Evolutionary conservation across 2,329 filamentous ascomycete genomes (phyloP).

Genomic region (Macroventuria anomochaeta): DNA sequence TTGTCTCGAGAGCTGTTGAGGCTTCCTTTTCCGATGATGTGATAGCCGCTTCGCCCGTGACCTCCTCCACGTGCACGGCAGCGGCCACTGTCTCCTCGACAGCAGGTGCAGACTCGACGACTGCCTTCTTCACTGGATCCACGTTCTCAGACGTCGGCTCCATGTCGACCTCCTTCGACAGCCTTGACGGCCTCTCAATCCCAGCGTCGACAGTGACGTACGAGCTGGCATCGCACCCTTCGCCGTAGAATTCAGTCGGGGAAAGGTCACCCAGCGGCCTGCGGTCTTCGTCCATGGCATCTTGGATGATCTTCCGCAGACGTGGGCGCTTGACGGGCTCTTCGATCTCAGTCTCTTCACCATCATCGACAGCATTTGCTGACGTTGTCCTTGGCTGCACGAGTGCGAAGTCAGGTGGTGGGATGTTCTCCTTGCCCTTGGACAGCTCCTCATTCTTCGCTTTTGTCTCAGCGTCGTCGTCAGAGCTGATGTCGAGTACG

Average conservation of each 20-base stretch:
- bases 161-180: conserved; percentile 40
- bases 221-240: conserved; percentile 44
- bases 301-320: conserved; percentile 38
- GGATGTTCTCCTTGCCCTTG: conserved; percentile 91
- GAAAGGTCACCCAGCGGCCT: conserved; percentile 46
- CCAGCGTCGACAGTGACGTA: conserved; percentile 47
- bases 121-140: conserved; percentile 7
- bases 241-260: conserved; percentile 48
- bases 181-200: conserved; percentile 43
- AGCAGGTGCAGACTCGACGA: neutral
- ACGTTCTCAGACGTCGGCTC: conserved; percentile 1
- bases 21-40: neutral
- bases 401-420: conserved; percentile 62
- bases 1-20: neutral
- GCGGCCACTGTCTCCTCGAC: neutral
- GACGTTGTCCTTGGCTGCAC: conserved; percentile 25
- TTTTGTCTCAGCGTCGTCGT: conserved; percentile 74
- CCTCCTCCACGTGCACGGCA: neutral
- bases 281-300: conserved; percentile 52
- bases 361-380: conserved; percentile 16
- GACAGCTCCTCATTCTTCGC: conserved; percentile 61
- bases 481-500: conserved; percentile 85
- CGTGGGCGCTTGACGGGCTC: conserved; percentile 38
- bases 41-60: neutral
- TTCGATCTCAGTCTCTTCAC: conserved; percentile 22